A percentile compares a stretch with the other conserved stretches of the same genome.
These are phyloP conservation scores for Taphrina flavorubra DNA, from an alignment of 1,139 yeast species.

Conservation along the genomic window DNA sequence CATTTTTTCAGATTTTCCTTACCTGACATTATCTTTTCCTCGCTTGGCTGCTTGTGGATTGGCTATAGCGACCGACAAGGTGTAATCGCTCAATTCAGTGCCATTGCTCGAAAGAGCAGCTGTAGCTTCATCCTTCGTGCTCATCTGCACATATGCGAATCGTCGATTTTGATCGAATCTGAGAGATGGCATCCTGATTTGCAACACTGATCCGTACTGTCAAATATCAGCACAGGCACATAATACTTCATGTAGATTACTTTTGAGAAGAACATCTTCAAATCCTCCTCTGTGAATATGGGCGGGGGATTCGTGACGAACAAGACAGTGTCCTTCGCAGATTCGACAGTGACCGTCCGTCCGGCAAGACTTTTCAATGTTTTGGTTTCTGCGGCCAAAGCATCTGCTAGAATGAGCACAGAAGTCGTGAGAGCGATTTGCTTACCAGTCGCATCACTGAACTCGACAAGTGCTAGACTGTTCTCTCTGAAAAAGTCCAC, in stretches of 20 bases:
- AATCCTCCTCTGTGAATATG: slow-evolving; percentile 14
- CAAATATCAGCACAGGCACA: slow-evolving; percentile 47
- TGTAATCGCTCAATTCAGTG: slow-evolving; percentile 48
- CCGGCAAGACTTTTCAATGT: slow-evolving; percentile 59
- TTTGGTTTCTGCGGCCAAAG: slow-evolving; percentile 67
- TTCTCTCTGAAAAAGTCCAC: neutral
- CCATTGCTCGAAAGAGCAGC: slow-evolving; percentile 61
- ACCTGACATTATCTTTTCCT: slow-evolving; percentile 5
- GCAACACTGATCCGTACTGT: slow-evolving; percentile 58
- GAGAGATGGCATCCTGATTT: slow-evolving; percentile 72
- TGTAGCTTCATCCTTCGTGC: slow-evolving; percentile 57
- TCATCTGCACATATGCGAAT: slow-evolving; percentile 74
- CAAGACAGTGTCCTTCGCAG: slow-evolving; percentile 59
- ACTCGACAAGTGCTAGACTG: slow-evolving; percentile 40
- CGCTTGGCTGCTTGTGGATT: slow-evolving; percentile 32
- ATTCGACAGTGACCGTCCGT: slow-evolving; percentile 57
- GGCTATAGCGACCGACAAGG: slow-evolving; percentile 33
- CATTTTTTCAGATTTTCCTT: slow-evolving; percentile 49
- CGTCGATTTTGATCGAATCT: slow-evolving; percentile 64
- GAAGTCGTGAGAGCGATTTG: too few relatives aligned
- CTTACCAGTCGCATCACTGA: slow-evolving; percentile 46
- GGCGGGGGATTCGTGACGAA: slow-evolving; percentile 60
- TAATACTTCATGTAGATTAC: neutral
- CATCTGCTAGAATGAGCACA: slow-evolving; percentile 46
- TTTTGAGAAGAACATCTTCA: slow-evolving; percentile 56